Percentiles rank a stretch among this genome's conserved stretches.
phyloP scores from a whole-genome alignment of 495 filamentous ascomycete species.

The Tricharina praecox region DNA sequence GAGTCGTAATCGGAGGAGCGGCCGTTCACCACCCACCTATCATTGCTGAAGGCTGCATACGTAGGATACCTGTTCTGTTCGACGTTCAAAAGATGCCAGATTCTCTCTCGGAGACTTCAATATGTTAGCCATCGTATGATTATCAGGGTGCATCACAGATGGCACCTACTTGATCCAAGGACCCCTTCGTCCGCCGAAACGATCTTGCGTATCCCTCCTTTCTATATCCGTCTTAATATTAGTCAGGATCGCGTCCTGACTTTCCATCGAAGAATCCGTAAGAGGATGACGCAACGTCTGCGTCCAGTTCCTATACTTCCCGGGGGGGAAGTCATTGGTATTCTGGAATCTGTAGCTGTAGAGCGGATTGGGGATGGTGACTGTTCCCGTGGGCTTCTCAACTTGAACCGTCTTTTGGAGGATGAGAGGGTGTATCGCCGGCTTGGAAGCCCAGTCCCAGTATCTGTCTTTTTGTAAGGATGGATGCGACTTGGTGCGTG shows the following conservation, averaged over 20 bases:
- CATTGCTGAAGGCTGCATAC: constrained; percentile 43
- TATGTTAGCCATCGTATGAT: not conserved
- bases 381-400: constrained; percentile 10
- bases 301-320: not conserved
- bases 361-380: constrained; percentile 19
- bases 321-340: not conserved
- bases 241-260: not conserved
- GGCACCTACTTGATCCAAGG: not conserved
- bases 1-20: constrained; percentile 36
- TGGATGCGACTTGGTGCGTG: too few relatives aligned
- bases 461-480: too few relatives aligned
- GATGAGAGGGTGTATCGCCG: constrained; percentile 11
- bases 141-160: not conserved
- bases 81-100: not conserved
- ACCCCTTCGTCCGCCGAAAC: too few relatives aligned
- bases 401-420: constrained; percentile 7
- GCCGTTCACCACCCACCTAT: constrained; percentile 43
- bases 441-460: constrained; percentile 19
- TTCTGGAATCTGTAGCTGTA: constrained; percentile 9
- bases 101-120: not conserved
- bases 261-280: not conserved
- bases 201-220: too few relatives aligned
- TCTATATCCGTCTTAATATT: not conserved
- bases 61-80: not conserved
- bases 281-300: not conserved